A percentile compares a stretch with the other conserved stretches of the same genome.
Conservation (phyloP, 805 yeast genomes). For the Zygosaccharomyces gambellarensis region DNA sequence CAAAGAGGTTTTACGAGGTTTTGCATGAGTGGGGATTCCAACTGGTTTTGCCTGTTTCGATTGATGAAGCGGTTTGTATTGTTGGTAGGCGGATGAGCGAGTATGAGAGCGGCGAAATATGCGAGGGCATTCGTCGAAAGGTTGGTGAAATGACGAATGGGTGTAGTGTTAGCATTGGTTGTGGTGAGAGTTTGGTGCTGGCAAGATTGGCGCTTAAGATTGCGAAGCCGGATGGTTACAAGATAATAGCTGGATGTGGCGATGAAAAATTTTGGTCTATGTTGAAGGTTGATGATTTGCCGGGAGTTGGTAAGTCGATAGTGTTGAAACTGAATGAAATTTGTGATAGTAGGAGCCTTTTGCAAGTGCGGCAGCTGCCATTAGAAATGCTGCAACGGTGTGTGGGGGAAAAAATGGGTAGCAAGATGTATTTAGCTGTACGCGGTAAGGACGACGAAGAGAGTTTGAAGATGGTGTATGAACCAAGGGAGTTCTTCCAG, state of each 20-base stretch:
- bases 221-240: conserved; percentile 78
- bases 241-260: conserved; percentile 39
- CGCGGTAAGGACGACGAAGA: conserved; percentile 65
- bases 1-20: conserved; percentile 59
- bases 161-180: conserved; percentile 77
- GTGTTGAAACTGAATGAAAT: conserved; percentile 40
- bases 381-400: conserved; percentile 24
- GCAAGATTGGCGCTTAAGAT: conserved; percentile 68
- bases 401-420: conserved; percentile 70
- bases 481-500: conserved; percentile 44
- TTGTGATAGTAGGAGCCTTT: neutral
- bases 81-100: conserved; percentile 26
- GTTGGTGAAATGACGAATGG: conserved; percentile 42
- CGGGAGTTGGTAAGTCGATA: conserved; percentile 59
- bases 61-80: conserved; percentile 75
- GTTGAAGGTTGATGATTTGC: conserved; percentile 41
- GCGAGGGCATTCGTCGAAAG: conserved; percentile 35
- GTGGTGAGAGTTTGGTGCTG: conserved; percentile 64
- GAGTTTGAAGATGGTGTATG: conserved; percentile 45
- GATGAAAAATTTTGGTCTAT: conserved; percentile 19
- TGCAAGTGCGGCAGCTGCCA: conserved; percentile 5
- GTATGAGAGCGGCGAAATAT: conserved; percentile 20
- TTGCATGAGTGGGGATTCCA: conserved; percentile 35
- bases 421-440: conserved; percentile 52
- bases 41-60: conserved; percentile 74